Base-by-base conservation (phyloP, 371 early-diverging fungal genomes). In the Saksenaea oblongispora region DNA sequence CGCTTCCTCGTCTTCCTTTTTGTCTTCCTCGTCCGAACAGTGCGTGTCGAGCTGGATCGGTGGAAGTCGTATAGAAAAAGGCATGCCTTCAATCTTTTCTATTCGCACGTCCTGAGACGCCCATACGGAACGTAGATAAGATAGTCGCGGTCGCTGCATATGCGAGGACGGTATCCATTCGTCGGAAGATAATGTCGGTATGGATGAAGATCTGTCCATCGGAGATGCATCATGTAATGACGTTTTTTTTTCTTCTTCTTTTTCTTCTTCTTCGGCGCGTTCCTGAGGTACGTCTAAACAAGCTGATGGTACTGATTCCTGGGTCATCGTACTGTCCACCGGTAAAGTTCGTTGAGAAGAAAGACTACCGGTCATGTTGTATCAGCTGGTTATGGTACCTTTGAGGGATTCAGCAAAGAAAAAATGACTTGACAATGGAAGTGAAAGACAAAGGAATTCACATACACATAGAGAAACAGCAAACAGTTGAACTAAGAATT, bases 121-220 rank as follows among this genome's bases (percentile, higher is more conserved):
- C 74, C 74, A 74, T 0, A 41, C 61, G 1, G 77, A 74, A 4
- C 70, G 64, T 37, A 77, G 39, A 24, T 74, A 63, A 17, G 74
- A 54, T n/a, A 74, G 37, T 37, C 64, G 63, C 1, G 77, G 77
- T 54, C 74, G 51, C 34, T 37, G 61, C 1, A 39, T 41, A 34
- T 37, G 62, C 15, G 31, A 27, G 1, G 17, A 44, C 1, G 68
- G 68, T 31, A 67, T 44, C 47, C 54, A 63, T 27, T 67, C 68
- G 26, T 63, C 61, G 3, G 67, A 61, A 9, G 62, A 53, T 36
- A 62, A 57, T 54, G 56, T 63, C 39, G 68, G 59, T 0, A 59
- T 18, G n/a, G 60, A 53, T 37, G 63, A 44, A 27, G 55, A 35
- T 26, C 31, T 35, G 42, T 58, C 24, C 26, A 47, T 47, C 51